Evolutionary conservation across 805 yeast species (phyloP).

Genomic region (Kuraishia piskuri): DNA sequence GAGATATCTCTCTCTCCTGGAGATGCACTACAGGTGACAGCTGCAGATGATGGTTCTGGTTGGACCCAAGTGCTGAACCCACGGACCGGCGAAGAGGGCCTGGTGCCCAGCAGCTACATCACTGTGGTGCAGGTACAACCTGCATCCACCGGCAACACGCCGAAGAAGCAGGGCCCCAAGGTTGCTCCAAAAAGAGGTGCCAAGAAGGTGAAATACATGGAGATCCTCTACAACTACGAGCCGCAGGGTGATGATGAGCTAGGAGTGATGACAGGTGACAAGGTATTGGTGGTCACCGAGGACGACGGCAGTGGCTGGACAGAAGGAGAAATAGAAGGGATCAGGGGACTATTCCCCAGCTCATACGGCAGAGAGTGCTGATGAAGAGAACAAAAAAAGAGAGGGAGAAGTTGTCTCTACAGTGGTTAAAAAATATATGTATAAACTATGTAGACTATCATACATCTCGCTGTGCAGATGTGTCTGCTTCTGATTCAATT

Average conservation of each 20-base stretch:
- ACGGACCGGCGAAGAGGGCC: slow-evolving; percentile 41
- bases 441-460: no score
- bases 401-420: background rate
- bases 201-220: slow-evolving; percentile 51
- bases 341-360: slow-evolving; percentile 69
- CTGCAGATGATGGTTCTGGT: slow-evolving; percentile 82
- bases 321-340: slow-evolving; percentile 69
- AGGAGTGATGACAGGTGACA: slow-evolving; percentile 63
- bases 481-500: no score
- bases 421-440: no score
- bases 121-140: slow-evolving; percentile 26
- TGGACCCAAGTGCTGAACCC: slow-evolving; percentile 69
- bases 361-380: slow-evolving; percentile 42
- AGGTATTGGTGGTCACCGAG: slow-evolving; percentile 55
- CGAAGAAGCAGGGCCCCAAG: slow-evolving; percentile 56
- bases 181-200: slow-evolving; percentile 77
- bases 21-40: slow-evolving; percentile 49
- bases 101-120: slow-evolving; percentile 81
- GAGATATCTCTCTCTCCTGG: slow-evolving; percentile 59
- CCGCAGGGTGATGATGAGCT: slow-evolving; percentile 81
- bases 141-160: slow-evolving; percentile 7
- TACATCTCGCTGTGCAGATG: no score
- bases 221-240: slow-evolving; percentile 65
- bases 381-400: background rate
- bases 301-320: slow-evolving; percentile 93